A percentile compares a stretch with the other conserved stretches of the same genome.
Conservation (phyloP, 805 yeast genomes). For the Komagataella mondaviorum region DNA sequence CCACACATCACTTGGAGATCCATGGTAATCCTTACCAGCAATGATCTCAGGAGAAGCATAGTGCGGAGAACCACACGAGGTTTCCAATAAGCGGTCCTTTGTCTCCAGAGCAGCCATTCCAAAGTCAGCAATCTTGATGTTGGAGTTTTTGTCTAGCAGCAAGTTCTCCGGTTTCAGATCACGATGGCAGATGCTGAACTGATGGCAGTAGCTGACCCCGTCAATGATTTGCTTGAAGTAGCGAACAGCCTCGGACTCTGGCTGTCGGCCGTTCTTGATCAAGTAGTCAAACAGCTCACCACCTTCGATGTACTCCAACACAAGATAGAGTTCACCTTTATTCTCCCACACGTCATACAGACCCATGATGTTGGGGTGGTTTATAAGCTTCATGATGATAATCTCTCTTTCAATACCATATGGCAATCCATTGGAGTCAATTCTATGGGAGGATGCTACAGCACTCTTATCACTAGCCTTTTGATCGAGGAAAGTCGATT, state of each 20-base stretch:
- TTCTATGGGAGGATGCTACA: conserved; percentile 15
- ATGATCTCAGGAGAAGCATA: conserved; percentile 98
- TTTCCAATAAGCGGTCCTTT: conserved; percentile 72
- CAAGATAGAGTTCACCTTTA: conserved; percentile 69
- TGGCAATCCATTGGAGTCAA: conserved; percentile 46
- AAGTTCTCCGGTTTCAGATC: conserved; percentile 76
- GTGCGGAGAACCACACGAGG: conserved; percentile 97
- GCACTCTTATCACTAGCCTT: conserved; percentile 6
- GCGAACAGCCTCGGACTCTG: conserved; percentile 79
- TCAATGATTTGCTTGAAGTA: conserved; percentile 66
- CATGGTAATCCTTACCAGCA: conserved; percentile 89
- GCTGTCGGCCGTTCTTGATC: conserved; percentile 78
- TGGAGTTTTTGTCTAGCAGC: conserved; percentile 65
- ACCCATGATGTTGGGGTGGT: conserved; percentile 69
- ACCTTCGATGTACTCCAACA: conserved; percentile 91
- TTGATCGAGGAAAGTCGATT: conserved; percentile 28
- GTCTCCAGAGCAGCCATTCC: conserved; percentile 97
- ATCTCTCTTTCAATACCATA: conserved; percentile 83
- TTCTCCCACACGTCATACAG: conserved; percentile 84
- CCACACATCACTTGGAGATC: conserved; percentile 97
- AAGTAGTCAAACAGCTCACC: conserved; percentile 92
- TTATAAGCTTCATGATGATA: conserved; percentile 69
- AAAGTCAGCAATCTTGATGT: conserved; percentile 94
- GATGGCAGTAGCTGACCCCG: conserved; percentile 58
- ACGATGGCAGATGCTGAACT: conserved; percentile 57